phyloP scores from a whole-genome alignment of 176 grass and related monocot genomes.

The Dactylis glomerata region DNA sequence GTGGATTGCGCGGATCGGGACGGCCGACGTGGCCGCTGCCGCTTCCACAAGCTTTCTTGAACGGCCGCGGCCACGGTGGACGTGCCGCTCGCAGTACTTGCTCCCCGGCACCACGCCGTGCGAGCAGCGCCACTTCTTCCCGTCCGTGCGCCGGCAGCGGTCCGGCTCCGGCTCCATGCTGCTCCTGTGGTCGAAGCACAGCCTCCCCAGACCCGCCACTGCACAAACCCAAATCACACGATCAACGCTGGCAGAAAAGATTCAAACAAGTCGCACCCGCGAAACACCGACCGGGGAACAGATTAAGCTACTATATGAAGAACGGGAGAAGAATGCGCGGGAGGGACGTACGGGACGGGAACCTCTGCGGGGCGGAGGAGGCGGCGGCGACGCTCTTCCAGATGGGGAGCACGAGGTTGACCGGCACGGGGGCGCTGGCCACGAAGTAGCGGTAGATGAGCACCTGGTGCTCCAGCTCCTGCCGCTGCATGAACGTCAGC shows the following conservation, averaged over 20 bases:
- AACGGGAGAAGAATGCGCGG: background rate
- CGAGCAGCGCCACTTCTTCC: conserved; percentile 81
- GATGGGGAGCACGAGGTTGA: conserved; percentile 68
- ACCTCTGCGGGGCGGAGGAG: conserved; percentile 44
- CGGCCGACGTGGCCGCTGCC: background rate
- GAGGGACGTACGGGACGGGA: conserved; percentile 40
- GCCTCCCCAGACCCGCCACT: conserved; percentile 58
- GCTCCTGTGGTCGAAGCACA: conserved; percentile 67
- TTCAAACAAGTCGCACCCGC: background rate
- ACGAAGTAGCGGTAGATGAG: conserved; percentile 80
- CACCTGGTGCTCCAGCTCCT: conserved; percentile 78
- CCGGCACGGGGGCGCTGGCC: conserved; percentile 55
- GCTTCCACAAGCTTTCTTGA: conserved; percentile 83
- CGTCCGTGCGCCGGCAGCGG: conserved; percentile 62
- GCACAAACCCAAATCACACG: background rate
- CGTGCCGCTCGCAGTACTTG: conserved; percentile 83
- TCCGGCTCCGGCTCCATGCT: conserved; percentile 81
- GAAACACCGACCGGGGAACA: background rate
- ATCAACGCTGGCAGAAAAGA: background rate
- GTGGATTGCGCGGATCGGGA: background rate
- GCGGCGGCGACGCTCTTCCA: conserved; percentile 76
- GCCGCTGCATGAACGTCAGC: conserved; percentile 74
- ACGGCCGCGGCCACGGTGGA: conserved; percentile 74
- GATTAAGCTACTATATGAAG: background rate
- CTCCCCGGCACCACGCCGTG: conserved; percentile 54